phyloP scores from a whole-genome alignment of 2,329 filamentous ascomycete genomes.

The Monosporascus cannonballus region DNA sequence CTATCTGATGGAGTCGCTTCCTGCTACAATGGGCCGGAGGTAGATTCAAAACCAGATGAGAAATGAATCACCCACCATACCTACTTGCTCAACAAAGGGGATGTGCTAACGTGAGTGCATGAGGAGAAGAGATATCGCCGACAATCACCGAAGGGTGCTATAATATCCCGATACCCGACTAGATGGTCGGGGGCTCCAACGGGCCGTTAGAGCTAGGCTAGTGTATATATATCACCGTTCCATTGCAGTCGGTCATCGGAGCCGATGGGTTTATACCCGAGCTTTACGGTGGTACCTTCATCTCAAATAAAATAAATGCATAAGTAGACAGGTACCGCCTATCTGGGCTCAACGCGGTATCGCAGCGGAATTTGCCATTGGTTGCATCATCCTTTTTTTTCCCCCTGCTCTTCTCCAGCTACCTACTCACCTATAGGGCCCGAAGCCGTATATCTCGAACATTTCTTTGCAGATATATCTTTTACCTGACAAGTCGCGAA shows the following conservation, averaged over 20 bases:
- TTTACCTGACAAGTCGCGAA: neutral
- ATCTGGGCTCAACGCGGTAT: neutral
- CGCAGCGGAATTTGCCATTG: slow-evolving; percentile 10
- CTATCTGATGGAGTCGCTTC: too few species aligned
- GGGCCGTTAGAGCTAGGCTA: too few species aligned
- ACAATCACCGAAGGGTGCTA: too few species aligned
- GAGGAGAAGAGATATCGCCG: too few species aligned
- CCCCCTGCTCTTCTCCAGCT: neutral
- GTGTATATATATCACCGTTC: too few species aligned
- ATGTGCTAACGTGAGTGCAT: too few species aligned
- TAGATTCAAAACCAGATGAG: too few species aligned
- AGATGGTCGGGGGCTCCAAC: too few species aligned
- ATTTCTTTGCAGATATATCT: neutral
- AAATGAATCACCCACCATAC: too few species aligned
- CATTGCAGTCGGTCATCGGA: slow-evolving; percentile 12
- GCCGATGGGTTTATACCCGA: slow-evolving; percentile 19
- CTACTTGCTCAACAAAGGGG: too few species aligned
- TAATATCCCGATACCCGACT: too few species aligned
- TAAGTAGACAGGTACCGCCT: slow-evolving; percentile 6
- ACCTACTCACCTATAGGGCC: neutral
- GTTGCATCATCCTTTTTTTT: slow-evolving; percentile 15
- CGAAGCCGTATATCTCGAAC: neutral
- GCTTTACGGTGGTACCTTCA: slow-evolving; percentile 6
- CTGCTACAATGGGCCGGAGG: too few species aligned
- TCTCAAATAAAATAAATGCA: slow-evolving; percentile 2